phyloP scores from a whole-genome alignment of 192 early-diverging fungal species.

The Rhizophagus clarus region DNA sequence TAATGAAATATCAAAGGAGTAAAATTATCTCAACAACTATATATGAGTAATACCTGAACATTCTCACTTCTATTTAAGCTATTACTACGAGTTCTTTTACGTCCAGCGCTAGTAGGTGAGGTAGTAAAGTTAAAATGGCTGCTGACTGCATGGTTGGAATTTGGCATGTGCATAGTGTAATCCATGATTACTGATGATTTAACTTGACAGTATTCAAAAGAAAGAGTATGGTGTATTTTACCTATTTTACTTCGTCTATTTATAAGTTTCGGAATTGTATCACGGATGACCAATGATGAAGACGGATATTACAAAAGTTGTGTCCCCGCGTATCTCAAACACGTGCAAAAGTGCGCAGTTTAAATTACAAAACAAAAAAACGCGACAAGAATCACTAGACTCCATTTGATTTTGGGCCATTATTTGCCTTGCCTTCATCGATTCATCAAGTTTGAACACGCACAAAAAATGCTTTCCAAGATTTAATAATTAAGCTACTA shows the following conservation, averaged over 20 bases:
- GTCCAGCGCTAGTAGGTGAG: not conserved
- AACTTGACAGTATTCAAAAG: not conserved
- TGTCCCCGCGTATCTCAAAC: not conserved
- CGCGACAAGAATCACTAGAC: no score
- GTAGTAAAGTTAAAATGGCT: not conserved
- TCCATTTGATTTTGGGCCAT: no score
- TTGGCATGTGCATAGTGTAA: constrained; percentile 1
- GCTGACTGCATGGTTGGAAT: not conserved
- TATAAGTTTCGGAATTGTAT: not conserved
- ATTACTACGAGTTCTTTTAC: constrained; percentile 17
- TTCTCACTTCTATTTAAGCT: constrained; percentile 8
- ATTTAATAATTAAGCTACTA: no score
- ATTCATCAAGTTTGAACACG: no score
- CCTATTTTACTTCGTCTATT: not conserved
- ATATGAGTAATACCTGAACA: not conserved
- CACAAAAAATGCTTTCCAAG: no score
- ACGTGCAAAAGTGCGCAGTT: not conserved
- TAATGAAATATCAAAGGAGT: not conserved
- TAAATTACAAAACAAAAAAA: not conserved
- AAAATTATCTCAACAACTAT: not conserved
- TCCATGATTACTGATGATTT: constrained; percentile 1
- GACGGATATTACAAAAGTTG: not conserved
- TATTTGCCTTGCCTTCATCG: no score
- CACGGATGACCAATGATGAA: not conserved
- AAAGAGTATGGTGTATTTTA: not conserved